phyloP scores from a whole-genome alignment of 345 rosid genomes.

The Laguncularia racemosa region DNA sequence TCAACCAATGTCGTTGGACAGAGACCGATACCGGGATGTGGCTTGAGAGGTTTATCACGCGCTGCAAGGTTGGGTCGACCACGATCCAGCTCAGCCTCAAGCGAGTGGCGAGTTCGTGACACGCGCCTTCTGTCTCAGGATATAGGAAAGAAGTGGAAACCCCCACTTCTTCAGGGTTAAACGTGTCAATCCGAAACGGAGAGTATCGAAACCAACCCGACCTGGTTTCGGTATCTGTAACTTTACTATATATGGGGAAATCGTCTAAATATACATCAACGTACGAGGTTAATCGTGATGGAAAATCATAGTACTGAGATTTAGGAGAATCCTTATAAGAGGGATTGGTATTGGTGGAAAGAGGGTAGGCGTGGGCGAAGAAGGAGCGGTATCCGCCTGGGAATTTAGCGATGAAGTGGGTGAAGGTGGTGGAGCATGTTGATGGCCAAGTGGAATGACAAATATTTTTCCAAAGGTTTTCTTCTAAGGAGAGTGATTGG shows the following conservation, averaged over 20 bases:
- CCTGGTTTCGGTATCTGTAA: constrained; percentile 47
- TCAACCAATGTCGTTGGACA: constrained; percentile 66
- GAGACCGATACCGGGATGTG: constrained; percentile 50
- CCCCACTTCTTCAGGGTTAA: constrained; percentile 54
- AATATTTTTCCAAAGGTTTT: constrained; percentile 43
- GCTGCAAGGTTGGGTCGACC: constrained; percentile 42
- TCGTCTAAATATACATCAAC: constrained; percentile 53
- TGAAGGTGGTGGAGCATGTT: constrained; percentile 18
- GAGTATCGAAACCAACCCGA: constrained; percentile 62
- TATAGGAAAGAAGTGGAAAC: constrained; percentile 38
- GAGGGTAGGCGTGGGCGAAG: constrained; percentile 53
- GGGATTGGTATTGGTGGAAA: constrained; percentile 3
- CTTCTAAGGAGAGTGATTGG: constrained; percentile 33
- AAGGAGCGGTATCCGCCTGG: constrained; percentile 49
- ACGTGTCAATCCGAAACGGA: constrained; percentile 63
- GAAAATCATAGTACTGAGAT: background rate
- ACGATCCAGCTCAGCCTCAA: constrained; percentile 69
- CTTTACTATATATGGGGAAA: constrained; percentile 37
- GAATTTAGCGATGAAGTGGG: constrained; percentile 27
- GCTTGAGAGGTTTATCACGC: constrained; percentile 63
- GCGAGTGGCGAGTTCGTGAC: constrained; percentile 26
- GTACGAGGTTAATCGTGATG: constrained; percentile 44
- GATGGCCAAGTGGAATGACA: constrained; percentile 77
- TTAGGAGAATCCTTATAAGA: background rate
- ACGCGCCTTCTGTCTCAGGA: constrained; percentile 29